Base-by-base conservation (phyloP, 768 basidiomycete species). In the Pleurotus cornucopiae region DNA sequence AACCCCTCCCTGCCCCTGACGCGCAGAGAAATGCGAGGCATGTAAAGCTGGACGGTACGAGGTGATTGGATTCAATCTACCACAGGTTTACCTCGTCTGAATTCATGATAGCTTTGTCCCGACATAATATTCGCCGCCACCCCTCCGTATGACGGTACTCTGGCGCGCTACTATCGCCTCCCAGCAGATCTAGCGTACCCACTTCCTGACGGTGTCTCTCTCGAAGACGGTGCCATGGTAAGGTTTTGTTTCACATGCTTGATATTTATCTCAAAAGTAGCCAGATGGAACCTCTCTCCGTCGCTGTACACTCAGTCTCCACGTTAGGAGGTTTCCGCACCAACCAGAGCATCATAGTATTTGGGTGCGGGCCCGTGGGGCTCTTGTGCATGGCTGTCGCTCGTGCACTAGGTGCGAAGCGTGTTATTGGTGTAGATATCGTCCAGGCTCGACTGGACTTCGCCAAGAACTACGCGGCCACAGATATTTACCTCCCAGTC, bases 201-300 rank as follows among this genome's bases (percentile, higher is more conserved):
- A 39, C 83, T 98, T 11, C 94, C 94, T 2, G 81, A 87, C n/a
- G 77, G 84, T 65, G 83, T 98, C 47, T 82, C 87, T 16, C 81
- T 96, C 12, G 95, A 96, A 69, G 94, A 98, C 67, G 96, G 95
- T 30, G 94, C 96, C 5, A 89, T 98, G 91, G 90, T 90, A 55
- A 49, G 74, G 38, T 57, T 46, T 9, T n/a, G 21, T 13, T 60
- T 41, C 13, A 21, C 37, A 45, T 5, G 16, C 6, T 47, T 38
- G 40, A 20, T 41, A 55, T 18, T 37, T 48, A 39, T 54, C 34
- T 45, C 47, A 18, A 57, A 11, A 23, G n/a, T 16, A 49, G 9
- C 1, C 45, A 93, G 91, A 94, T 97, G 76, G 96, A 98, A 69
- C 96, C 96, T 4, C 82, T 98, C 40, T 85, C 95, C 20, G 96